Evolutionary conservation across 2,329 filamentous ascomycete species (phyloP).

Genomic region (Plenodomus tracheiphilus): DNA sequence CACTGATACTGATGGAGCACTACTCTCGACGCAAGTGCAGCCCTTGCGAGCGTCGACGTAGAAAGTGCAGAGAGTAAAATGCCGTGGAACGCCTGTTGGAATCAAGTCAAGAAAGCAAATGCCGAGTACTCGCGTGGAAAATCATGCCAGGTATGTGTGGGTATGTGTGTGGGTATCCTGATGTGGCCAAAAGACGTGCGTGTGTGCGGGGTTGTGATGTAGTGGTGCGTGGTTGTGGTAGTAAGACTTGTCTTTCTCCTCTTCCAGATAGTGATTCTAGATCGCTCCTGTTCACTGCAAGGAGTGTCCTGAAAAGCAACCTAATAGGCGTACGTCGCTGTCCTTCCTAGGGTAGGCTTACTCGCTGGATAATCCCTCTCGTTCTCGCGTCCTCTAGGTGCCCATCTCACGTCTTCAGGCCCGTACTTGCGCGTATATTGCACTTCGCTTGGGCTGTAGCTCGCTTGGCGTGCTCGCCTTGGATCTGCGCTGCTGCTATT

Average conservation of each 20-base stretch:
- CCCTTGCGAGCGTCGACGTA: constrained; percentile 8
- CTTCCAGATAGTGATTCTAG: no score
- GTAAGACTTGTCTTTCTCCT: no score
- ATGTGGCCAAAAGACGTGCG: constrained; percentile 1
- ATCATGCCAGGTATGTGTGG: constrained; percentile 1
- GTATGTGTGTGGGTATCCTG: constrained; percentile 7
- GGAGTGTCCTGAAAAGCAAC: no score
- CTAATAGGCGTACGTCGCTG: constrained; percentile 38
- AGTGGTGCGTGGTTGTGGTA: background rate
- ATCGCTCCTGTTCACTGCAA: no score
- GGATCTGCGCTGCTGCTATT: constrained; percentile 14
- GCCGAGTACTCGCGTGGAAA: background rate
- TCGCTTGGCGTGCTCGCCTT: constrained; percentile 26
- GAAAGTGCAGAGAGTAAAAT: background rate
- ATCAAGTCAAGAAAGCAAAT: background rate
- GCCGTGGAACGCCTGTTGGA: background rate
- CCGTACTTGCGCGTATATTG: constrained; percentile 35
- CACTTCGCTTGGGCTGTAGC: constrained; percentile 37
- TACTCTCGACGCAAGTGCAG: constrained; percentile 5
- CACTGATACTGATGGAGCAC: background rate
- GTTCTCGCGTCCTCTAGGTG: constrained; percentile 24
- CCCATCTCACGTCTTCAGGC: constrained; percentile 44
- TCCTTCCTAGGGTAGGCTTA: constrained; percentile 30
- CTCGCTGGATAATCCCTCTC: constrained; percentile 21
- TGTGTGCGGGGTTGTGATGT: no score